Conservation (phyloP, 805 yeast genomes). For the Metschnikowia rubicola region DNA sequence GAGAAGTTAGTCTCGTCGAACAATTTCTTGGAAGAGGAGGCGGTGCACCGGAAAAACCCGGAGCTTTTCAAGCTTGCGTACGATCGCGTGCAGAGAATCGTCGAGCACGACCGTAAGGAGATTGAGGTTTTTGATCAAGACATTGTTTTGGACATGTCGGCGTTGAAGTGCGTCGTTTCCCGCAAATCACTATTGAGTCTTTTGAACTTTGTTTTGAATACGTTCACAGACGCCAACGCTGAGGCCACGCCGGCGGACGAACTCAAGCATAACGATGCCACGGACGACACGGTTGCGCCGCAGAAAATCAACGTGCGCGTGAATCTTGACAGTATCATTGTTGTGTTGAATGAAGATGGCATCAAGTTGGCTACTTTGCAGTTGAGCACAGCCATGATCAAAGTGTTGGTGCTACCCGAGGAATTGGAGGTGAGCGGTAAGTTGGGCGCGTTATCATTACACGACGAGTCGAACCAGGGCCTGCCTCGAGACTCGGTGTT, state of each 20-base stretch:
- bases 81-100: slow-evolving; percentile 56
- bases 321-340: slow-evolving; percentile 65
- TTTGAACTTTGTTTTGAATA: slow-evolving; percentile 75
- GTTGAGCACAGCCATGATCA: slow-evolving; percentile 68
- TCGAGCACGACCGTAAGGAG: slow-evolving; percentile 46
- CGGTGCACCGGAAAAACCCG: slow-evolving; percentile 26
- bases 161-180: slow-evolving; percentile 69
- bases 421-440: slow-evolving; percentile 67
- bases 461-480: slow-evolving; percentile 70
- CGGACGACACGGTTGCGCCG: slow-evolving; percentile 57
- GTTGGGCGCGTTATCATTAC: slow-evolving; percentile 74
- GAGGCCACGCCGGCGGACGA: slow-evolving; percentile 62
- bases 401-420: slow-evolving; percentile 67
- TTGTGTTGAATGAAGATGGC: slow-evolving; percentile 80
- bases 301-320: slow-evolving; percentile 70
- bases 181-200: slow-evolving; percentile 76
- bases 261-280: slow-evolving; percentile 62
- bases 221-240: slow-evolving; percentile 82
- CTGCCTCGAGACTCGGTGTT: slow-evolving; percentile 56
- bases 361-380: slow-evolving; percentile 74
- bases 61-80: slow-evolving; percentile 60
- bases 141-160: slow-evolving; percentile 68
- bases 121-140: slow-evolving; percentile 77
- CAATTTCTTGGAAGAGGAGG: slow-evolving; percentile 36
- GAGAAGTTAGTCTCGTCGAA: slow-evolving; percentile 68